These are phyloP conservation scores for Mycena rosella DNA, from an alignment of 768 basidiomycete species.

Conservation along the genomic window DNA sequence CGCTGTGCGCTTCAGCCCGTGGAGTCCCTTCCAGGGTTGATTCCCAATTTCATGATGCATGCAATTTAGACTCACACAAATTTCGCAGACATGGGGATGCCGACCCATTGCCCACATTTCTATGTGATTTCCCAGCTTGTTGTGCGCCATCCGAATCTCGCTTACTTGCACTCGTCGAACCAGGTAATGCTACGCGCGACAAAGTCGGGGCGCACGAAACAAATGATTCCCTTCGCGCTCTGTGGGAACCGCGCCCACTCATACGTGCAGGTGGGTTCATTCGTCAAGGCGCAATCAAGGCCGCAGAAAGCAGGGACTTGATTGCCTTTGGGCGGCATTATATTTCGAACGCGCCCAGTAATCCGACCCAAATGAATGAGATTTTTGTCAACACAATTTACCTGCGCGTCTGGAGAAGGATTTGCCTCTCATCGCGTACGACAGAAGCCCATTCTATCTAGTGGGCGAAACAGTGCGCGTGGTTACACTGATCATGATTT, in stretches of 20 bases:
- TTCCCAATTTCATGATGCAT: not conserved
- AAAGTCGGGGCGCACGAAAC: too few species aligned
- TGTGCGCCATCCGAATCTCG: slow-evolving; percentile 49
- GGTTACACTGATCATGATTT: slow-evolving; percentile 44
- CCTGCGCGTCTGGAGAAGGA: slow-evolving; percentile 49
- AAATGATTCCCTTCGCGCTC: too few species aligned
- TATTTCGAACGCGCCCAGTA: slow-evolving; percentile 50
- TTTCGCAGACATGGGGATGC: too few species aligned
- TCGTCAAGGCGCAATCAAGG: slow-evolving; percentile 44
- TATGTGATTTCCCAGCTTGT: slow-evolving; percentile 57
- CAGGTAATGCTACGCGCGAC: too few species aligned
- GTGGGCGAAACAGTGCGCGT: slow-evolving; percentile 40
- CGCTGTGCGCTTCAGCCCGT: slow-evolving; percentile 63
- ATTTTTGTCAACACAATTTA: slow-evolving; percentile 55
- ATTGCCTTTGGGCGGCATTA: too few species aligned
- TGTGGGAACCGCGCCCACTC: too few species aligned
- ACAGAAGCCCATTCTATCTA: slow-evolving; percentile 56
- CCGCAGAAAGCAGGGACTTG: slow-evolving; percentile 44
- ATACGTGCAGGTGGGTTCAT: too few species aligned
- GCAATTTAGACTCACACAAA: slow-evolving; percentile 47
- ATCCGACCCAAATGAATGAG: not conserved
- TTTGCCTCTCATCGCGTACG: slow-evolving; percentile 48
- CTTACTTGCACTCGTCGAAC: slow-evolving; percentile 58
- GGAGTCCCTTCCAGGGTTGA: slow-evolving; percentile 36
- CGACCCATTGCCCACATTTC: too few species aligned